These are phyloP conservation scores for Neoscytalidium dimidiatum DNA, from an alignment of 2,329 filamentous ascomycete species.

Conservation along the genomic window DNA sequence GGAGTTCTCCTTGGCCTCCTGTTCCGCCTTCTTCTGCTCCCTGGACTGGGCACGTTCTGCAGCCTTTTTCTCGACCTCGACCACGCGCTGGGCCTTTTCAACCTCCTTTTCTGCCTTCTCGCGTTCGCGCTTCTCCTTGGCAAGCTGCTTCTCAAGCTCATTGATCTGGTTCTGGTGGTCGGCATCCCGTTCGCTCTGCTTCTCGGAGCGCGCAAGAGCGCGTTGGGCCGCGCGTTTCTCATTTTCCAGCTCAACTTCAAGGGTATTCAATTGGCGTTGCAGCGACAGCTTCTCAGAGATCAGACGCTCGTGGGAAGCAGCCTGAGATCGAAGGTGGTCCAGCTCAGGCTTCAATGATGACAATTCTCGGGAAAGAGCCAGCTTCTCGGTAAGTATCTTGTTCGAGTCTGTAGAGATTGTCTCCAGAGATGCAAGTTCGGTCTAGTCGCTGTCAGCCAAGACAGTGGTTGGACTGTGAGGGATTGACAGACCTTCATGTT, in stretches of 20 bases:
- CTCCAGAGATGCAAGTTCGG: conserved; percentile 70
- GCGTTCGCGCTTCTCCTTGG: conserved; percentile 47
- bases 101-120: conserved; percentile 42
- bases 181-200: conserved; percentile 52
- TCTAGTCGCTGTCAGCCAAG: conserved; percentile 48
- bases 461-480: neutral
- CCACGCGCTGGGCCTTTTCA: conserved; percentile 35
- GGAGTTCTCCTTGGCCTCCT: conserved; percentile 23
- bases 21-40: conserved; percentile 31
- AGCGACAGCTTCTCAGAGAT: conserved; percentile 78
- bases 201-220: conserved; percentile 51
- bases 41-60: conserved; percentile 34
- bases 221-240: conserved; percentile 72
- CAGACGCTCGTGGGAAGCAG: conserved; percentile 63
- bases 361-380: conserved; percentile 62
- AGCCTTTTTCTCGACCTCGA: conserved; percentile 34
- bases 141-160: conserved; percentile 48
- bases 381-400: conserved; percentile 68
- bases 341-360: conserved; percentile 61
- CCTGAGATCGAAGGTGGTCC: conserved; percentile 62
- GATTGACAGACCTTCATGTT: conserved; percentile 56
- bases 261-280: conserved; percentile 72
- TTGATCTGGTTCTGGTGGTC: conserved; percentile 47
- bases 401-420: conserved; percentile 68
- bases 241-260: conserved; percentile 81